Percentiles rank a stretch among this genome's conserved stretches.
These are phyloP conservation scores for Cordyceps cateniannulata DNA, from an alignment of 2,329 filamentous ascomycete genomes.

Conservation along the genomic window DNA sequence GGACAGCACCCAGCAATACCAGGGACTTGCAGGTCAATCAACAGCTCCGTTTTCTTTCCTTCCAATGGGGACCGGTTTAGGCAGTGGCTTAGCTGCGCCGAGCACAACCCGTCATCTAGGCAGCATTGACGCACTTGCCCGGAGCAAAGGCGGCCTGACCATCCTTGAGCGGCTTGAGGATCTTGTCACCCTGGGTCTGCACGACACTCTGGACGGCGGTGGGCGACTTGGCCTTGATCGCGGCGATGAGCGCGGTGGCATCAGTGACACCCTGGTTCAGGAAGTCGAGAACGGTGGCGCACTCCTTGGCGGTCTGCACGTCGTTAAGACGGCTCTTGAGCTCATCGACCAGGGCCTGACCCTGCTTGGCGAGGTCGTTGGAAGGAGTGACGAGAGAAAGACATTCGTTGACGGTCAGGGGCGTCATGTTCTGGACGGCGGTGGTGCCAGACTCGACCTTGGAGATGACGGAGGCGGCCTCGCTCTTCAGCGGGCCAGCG, in stretches of 20 bases:
- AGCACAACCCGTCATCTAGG: neutral
- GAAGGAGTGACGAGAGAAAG: conserved; percentile 11
- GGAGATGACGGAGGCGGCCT: conserved; percentile 9
- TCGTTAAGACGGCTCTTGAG: conserved; percentile 4
- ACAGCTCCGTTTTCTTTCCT: neutral
- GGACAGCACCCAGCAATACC: neutral
- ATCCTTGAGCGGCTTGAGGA: neutral
- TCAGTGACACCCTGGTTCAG: neutral
- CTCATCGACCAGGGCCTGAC: conserved; percentile 4
- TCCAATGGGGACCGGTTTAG: neutral
- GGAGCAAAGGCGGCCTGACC: neutral
- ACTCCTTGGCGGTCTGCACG: conserved; percentile 11
- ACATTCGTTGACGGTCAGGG: conserved; percentile 11
- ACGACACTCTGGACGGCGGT: neutral
- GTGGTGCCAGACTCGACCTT: conserved; percentile 13
- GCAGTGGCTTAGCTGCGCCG: neutral
- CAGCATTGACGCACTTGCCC: conserved; percentile 3
- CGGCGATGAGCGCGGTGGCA: neutral
- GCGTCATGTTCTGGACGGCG: conserved; percentile 11
- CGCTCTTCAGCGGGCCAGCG: neutral
- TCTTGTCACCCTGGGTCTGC: conserved; percentile 7
- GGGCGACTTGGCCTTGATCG: conserved; percentile 8
- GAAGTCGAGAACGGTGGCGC: conserved; percentile 4
- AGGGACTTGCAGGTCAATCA: neutral
- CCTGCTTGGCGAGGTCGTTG: conserved; percentile 11